Evolutionary conservation across 495 filamentous ascomycete genomes (phyloP), one percentile per base, ranked within the genome.

Genomic region (Neurospora sp.): DNA sequence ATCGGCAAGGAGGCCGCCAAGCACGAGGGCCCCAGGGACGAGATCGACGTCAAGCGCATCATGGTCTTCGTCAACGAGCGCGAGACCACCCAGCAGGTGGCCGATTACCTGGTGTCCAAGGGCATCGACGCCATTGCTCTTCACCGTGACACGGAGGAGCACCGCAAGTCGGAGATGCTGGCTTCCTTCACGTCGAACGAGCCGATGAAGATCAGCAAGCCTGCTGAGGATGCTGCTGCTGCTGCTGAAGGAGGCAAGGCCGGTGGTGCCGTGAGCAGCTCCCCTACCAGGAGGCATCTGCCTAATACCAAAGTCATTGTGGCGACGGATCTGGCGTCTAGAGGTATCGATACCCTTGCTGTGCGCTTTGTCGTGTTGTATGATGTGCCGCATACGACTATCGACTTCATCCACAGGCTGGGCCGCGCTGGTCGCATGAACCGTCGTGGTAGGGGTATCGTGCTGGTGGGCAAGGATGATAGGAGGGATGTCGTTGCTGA

Each of bases 1-100:
- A 96, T 99, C 75, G 94, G 93, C 73, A 94, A 93, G 81, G 88
- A 92, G 12, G 90, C 89, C 12, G 86, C 87, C 41, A 85, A 85
- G 38, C 82, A 85, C 75, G 88, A 88, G 68, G 82, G 27, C 1
- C 75, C 81, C 9, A 74, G 74, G 5, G 79, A 79, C 20, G 78
- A 82, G 35, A 81, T 82, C n/a, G 90, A 91, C 70, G 83, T 91
- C 22, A 97, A 94, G 83, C 92, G 92, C 71, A 91, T 98, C 76
- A 88, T 99, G 73, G 95, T 99, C 1, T 99, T 99, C 76, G 96
- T 99, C 80, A 99, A 99, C 81, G 93, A 98, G 85, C 91, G 96
- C 39, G 95, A 98, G 77, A 92, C 92, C 75, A 91, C 96, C 0
- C 84, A 88, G 65, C 91, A 94, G 77, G 86, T 99, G 0, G 90